A percentile compares a stretch with the other conserved stretches of the same genome.
Evolutionary conservation across 1,284 basidiomycete species (phyloP).

Genomic region (Inonotus hispidus): DNA sequence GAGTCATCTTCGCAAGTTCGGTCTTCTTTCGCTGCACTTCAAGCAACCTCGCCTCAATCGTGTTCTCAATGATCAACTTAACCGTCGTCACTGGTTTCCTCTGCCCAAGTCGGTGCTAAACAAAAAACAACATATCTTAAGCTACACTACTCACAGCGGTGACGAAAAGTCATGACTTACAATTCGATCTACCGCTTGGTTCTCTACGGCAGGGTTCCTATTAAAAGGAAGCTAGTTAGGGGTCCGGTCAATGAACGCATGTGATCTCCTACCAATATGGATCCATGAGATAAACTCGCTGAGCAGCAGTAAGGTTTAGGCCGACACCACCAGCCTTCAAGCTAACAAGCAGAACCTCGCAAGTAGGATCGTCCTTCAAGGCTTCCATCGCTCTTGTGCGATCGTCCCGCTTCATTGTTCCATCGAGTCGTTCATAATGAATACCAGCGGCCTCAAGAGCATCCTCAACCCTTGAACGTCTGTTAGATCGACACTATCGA

Average conservation of each 20-base stretch:
- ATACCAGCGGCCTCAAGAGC: slow-evolving; percentile 80
- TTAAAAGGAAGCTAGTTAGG: slow-evolving; percentile 4
- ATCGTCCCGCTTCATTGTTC: slow-evolving; percentile 94
- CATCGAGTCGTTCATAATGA: slow-evolving; percentile 87
- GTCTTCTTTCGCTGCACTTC: slow-evolving; percentile 95
- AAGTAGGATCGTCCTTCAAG: slow-evolving; percentile 76
- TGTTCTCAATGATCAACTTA: slow-evolving; percentile 89
- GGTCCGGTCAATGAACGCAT: neutral
- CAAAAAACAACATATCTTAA: slow-evolving; percentile 5
- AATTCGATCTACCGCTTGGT: slow-evolving; percentile 92
- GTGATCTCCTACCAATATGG: slow-evolving; percentile 74
- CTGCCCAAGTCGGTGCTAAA: slow-evolving; percentile 88
- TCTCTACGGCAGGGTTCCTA: slow-evolving; percentile 96
- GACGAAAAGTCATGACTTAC: slow-evolving; percentile 35
- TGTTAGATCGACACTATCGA: slow-evolving; percentile 18
- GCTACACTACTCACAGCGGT: slow-evolving; percentile 20
- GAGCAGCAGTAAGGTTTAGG: slow-evolving; percentile 88
- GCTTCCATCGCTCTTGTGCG: slow-evolving; percentile 86
- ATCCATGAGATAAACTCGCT: slow-evolving; percentile 91
- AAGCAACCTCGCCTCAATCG: slow-evolving; percentile 85
- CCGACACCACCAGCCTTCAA: slow-evolving; percentile 97
- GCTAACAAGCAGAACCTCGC: slow-evolving; percentile 92
- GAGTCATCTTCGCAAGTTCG: slow-evolving; percentile 85
- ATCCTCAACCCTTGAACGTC: slow-evolving; percentile 67
- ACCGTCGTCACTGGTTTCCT: slow-evolving; percentile 86